Conservation (phyloP, 495 filamentous ascomycete species). For the Aspergillus mulundensis region DNA sequence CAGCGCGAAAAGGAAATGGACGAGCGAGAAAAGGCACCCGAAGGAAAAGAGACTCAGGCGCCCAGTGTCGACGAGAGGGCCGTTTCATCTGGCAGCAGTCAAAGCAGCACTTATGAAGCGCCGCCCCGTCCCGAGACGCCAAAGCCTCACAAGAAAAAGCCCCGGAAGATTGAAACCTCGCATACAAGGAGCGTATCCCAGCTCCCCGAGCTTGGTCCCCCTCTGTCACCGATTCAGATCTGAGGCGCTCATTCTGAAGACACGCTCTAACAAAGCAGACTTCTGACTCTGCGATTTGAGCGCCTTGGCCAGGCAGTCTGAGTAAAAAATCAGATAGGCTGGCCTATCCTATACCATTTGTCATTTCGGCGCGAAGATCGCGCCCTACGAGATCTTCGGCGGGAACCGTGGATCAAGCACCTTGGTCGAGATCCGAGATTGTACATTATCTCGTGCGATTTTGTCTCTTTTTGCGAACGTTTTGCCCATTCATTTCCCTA, state of each 20-base stretch:
- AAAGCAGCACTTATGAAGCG: conserved; percentile 33
- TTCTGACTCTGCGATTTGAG: neutral
- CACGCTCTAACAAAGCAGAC: neutral
- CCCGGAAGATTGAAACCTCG: conserved; percentile 36
- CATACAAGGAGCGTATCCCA: conserved; percentile 42
- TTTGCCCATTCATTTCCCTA: neutral
- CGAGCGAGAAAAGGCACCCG: conserved; percentile 31
- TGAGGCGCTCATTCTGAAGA: conserved; percentile 13
- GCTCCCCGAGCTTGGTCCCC: conserved; percentile 65
- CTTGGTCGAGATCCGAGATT: conserved; percentile 7
- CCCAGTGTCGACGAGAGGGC: conserved; percentile 50
- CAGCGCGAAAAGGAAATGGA: conserved; percentile 66
- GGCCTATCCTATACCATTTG: conserved; percentile 8
- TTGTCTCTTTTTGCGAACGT: neutral
- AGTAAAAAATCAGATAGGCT: conserved; percentile 13
- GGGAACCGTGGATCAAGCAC: conserved; percentile 19
- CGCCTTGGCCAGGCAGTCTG: neutral
- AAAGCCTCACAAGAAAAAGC: conserved; percentile 32
- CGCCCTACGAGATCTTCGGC: conserved; percentile 14
- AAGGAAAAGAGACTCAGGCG: conserved; percentile 18
- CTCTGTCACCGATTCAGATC: conserved; percentile 65
- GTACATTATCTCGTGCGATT: conserved; percentile 5
- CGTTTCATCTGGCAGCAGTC: conserved; percentile 61
- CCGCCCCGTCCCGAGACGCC: conserved; percentile 31
- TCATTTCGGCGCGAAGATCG: neutral